Evolutionary conservation across 352 stramenopile genomes (phyloP), one percentile per base, ranked within the genome.

Genomic region (Pythium folliculosum): DNA sequence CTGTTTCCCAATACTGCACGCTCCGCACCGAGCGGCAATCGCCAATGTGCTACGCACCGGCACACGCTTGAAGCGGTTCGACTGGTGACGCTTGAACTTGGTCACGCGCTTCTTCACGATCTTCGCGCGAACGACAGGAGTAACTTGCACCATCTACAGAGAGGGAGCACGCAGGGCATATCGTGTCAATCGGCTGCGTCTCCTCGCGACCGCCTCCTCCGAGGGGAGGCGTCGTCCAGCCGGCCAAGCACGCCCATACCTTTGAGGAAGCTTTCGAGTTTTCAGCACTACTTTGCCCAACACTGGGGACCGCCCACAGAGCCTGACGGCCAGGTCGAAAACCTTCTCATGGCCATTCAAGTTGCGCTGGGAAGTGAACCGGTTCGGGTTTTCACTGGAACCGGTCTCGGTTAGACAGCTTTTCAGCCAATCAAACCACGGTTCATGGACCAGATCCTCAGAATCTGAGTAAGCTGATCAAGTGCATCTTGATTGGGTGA

Each of bases 81-180:
- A 96, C 78, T 99, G 97, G 88, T 99, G 97, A 86, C 97, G 96
- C 83, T 98, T 98, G 88, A 99, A 99, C 88, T 99, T 99, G 79
- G 98, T 99, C 71, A 97, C 98, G 81, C 97, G 96, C 97, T 99
- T 99, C 95, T 99, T 99, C 69, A 99, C 94, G 80, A 99, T 98
- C 78, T 92, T 93, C n/a, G 81, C 82, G 71, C 84, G 84, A 70
- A 92, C 75, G 74, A 95, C 87, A 72, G 87, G 87, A 86, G 87
- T 95, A 84, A 95, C 87, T 89, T 95, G 87, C 80, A 93, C 85
- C 87, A 95, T 95, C 85, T 94, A 82, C 55, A n/a, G n/a, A 70
- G 14, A 38, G 35, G 2, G 1, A 16, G 53, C 54, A 35, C 37
- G n/a, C 27, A 1, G 13, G 25, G 4, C 21, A 50, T n/a, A n/a